Evolutionary conservation across 2,329 filamentous ascomycete genomes (phyloP).

Genomic region (Diaporthe caulivora): DNA sequence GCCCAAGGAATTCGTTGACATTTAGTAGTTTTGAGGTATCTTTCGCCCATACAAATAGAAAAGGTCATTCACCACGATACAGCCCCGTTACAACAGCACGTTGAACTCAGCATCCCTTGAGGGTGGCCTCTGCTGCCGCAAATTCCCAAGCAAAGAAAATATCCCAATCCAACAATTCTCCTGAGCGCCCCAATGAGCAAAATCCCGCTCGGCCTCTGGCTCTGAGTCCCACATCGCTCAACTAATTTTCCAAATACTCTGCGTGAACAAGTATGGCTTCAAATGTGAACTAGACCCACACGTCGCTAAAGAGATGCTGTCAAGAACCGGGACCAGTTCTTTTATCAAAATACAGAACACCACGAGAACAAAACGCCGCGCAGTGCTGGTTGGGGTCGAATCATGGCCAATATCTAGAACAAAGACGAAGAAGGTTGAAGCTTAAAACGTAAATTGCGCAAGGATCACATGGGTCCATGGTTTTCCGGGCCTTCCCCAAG

Average conservation of each 20-base stretch:
- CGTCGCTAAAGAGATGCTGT: neutral
- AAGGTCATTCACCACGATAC: neutral
- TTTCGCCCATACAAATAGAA: neutral
- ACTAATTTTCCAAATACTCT: neutral
- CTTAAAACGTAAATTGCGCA: neutral
- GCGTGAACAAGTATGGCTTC: neutral
- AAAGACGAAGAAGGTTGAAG: neutral
- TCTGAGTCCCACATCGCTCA: neutral
- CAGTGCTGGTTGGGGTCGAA: neutral
- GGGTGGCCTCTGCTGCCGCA: neutral
- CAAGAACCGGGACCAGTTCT: neutral
- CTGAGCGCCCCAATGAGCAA: slow-evolving; percentile 8
- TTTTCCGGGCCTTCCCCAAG: slow-evolving; percentile 2
- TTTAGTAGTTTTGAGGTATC: slow-evolving; percentile 5
- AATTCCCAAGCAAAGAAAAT: neutral
- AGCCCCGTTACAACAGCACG: neutral
- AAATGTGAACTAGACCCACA: neutral
- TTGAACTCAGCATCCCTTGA: neutral
- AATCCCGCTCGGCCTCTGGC: neutral
- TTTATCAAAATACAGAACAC: slow-evolving; percentile 6
- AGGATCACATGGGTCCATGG: slow-evolving; percentile 25
- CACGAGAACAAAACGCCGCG: slow-evolving; percentile 15
- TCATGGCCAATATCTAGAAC: neutral
- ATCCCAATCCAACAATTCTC: neutral
- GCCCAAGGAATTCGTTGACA: neutral